Conservation (phyloP, 1,139 yeast genomes). For the Suhomyces terraborum region DNA sequence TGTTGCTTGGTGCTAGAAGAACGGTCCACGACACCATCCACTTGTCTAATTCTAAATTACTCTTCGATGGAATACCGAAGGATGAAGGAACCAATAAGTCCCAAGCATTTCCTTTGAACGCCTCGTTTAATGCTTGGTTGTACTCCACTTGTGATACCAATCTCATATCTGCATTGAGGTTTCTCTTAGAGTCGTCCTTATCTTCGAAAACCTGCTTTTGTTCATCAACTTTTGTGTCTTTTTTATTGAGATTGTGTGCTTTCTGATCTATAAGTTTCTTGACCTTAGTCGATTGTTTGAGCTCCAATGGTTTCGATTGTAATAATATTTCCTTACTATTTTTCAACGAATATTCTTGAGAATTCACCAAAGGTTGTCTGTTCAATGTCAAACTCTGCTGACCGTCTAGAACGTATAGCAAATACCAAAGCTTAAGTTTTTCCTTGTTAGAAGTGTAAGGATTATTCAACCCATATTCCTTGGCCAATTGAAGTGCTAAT, state of each 20-base stretch:
- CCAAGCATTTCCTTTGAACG: constrained; percentile 65
- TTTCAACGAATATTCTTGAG: constrained; percentile 46
- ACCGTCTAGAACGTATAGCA: constrained; percentile 68
- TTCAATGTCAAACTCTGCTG: constrained; percentile 66
- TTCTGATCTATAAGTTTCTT: not conserved
- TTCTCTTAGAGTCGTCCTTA: constrained; percentile 17
- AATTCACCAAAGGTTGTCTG: constrained; percentile 55
- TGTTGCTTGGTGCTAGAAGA: constrained; percentile 58
- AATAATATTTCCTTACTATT: constrained; percentile 42
- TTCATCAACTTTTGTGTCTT: constrained; percentile 8
- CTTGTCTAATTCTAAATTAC: constrained; percentile 66
- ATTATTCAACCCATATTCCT: constrained; percentile 52
- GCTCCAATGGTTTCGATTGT: constrained; percentile 8
- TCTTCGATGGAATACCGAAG: constrained; percentile 68
- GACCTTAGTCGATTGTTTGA: not conserved
- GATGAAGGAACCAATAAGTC: constrained; percentile 59
- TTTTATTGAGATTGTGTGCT: not conserved
- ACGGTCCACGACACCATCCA: constrained; percentile 88
- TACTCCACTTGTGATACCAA: constrained; percentile 74
- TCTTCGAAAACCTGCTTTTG: too few relatives aligned
- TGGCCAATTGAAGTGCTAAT: constrained; percentile 64
- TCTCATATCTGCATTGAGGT: constrained; percentile 48
- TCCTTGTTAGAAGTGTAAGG: constrained; percentile 39
- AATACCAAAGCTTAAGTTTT: constrained; percentile 63
- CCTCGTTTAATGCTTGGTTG: constrained; percentile 63